A percentile compares a stretch with the other conserved stretches of the same genome.
Evolutionary conservation across 768 basidiomycete genomes (phyloP).

Genomic region (Plicaturopsis crispa): DNA sequence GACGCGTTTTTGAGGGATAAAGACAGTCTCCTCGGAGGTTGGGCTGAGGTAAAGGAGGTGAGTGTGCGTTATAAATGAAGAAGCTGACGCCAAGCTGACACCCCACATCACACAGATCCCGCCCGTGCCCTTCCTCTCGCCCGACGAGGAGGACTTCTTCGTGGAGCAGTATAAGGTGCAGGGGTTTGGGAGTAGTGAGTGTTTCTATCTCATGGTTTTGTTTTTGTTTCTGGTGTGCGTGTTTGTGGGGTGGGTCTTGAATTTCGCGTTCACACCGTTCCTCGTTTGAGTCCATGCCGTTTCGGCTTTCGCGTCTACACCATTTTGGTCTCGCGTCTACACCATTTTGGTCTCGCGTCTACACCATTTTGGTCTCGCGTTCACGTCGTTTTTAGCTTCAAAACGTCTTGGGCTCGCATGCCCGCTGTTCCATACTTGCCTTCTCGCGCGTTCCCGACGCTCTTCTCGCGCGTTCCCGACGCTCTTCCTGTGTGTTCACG

Average conservation of each 20-base stretch:
- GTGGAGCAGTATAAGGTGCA: conserved; percentile 51
- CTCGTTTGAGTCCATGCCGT: no score
- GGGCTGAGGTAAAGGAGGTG: conserved; percentile 37
- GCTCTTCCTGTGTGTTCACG: no score
- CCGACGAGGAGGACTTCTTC: conserved; percentile 63
- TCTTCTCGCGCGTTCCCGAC: no score
- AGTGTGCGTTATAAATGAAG: not conserved
- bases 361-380: no score
- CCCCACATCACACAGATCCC: conserved; percentile 56
- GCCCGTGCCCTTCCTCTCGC: conserved; percentile 50
- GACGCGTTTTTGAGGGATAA: conserved; percentile 40
- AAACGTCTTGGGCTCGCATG: no score
- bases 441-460: no score
- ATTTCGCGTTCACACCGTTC: no score
- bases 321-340: no score
- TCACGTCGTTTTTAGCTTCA: no score
- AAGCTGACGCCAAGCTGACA: not conserved
- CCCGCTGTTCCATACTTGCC: no score
- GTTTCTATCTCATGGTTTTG: not conserved
- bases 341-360: no score
- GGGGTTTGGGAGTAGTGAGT: conserved; percentile 56
- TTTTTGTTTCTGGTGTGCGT: not conserved
- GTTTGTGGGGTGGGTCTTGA: conserved; percentile 4
- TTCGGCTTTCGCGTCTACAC: no score
- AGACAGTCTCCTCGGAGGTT: conserved; percentile 46